Evolutionary conservation across 352 stramenopile genomes (phyloP), one percentile per base, ranked within the genome.

Genomic region (Nothophytophthora sp.): DNA sequence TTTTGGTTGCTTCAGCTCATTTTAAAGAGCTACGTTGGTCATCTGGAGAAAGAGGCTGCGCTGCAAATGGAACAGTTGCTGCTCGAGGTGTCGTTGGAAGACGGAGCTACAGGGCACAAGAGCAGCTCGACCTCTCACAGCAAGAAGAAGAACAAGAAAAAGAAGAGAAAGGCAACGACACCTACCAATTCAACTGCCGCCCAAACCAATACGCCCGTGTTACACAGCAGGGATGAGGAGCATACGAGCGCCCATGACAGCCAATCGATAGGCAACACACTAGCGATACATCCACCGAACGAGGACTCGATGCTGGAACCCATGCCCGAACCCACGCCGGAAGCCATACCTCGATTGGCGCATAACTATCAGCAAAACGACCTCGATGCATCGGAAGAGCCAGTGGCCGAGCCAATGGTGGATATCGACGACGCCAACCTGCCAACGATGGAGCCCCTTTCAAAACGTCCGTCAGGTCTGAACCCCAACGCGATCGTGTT

Each of bases 11-110:
- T 52, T 19, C 60, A 92, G 77, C 67, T 94, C 33, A 88, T 94
- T 46, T 49, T 92, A 39, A 75, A 74, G 49, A 90, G 80, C 43
- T 94, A 92, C 35, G 73, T 91, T 5, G 55, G 24, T 4, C 55
- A 87, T 38, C 62, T 90, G 45, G 84, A 94, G 44, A 76, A 74
- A 50, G 59, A 90, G 41, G 81, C 84, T 6, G 54, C 76, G 7
- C 45, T 68, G 15, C 81, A 91, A 78, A 94, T 94, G 84, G 81
- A 91, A 40, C 60, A 73, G 38, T 55, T 94, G 9, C 50, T 94
- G 23, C 65, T 89, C 18, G 81, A 81, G 49, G 63, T 76, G 2
- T 86, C 76, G 8, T 15, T 69, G 9, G 58, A 84, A 36, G 56
- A 72, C 35, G 60, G 34, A 16, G 25, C 33, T 29, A 18, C 22